Base-by-base conservation (phyloP, 768 basidiomycete species). In the Russula compacta region DNA sequence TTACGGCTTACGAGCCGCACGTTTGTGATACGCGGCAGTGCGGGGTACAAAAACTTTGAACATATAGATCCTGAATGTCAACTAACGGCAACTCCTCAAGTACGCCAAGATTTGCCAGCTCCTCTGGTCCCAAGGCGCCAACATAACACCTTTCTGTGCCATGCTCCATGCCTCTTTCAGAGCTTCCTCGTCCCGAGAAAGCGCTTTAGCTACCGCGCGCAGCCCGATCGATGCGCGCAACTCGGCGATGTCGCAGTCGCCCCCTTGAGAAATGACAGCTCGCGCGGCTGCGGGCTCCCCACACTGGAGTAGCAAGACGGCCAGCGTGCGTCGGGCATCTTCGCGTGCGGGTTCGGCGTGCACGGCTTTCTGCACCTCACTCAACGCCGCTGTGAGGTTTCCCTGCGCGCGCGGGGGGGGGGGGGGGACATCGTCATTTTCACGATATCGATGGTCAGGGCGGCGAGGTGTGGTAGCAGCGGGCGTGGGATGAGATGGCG, bases 41-140 rank as follows among this genome's bases (percentile, higher is more conserved):
- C 44, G 36, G 32, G n/a, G 32, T 5, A 36, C 33, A 46, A 14
- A 12, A 33, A 49, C 11, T 4, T 49, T 24, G 17, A 12, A 8
- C n/a, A 58, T 29, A 11, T 15, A 49, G 10, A 24, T n/a, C 43
- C 9, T n/a, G n/a, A 8, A 0, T 19, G 43, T 43, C 19, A 38
- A 6, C 42, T 40, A 63, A 44, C n/a, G 51, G 2, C 52, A 33
- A 17, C 40, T 54, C n/a, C 44, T 63, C 63, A 83, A 78, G 73
- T 78, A 83, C 17, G 81, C 84, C 61, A 90, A 69, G 29, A 79
- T 77, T 66, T 77, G 71, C 89, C 88, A 91, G 57, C 76, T 80
- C 36, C 66, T 71, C 57, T 67, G 39, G 19, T 78, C 75, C 67
- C 79, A 82, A 8, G 86, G 86, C 3, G 78, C 72, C 50, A 89